Conservation (phyloP, 1,284 basidiomycete genomes). For the Fomitopsis pinicola region DNA sequence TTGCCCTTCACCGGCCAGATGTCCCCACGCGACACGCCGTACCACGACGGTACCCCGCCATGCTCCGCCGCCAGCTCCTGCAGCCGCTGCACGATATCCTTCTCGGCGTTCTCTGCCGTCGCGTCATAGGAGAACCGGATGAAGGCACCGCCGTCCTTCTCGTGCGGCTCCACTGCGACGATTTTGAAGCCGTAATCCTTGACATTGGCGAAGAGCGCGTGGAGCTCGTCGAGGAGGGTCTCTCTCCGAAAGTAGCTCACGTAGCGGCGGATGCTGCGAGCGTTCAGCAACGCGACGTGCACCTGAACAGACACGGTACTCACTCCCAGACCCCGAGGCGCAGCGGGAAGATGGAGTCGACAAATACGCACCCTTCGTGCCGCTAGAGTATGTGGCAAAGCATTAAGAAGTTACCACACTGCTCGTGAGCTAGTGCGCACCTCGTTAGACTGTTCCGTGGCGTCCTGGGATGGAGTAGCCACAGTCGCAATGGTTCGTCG, state of each 20-base stretch:
- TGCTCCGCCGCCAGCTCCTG: constrained; percentile 37
- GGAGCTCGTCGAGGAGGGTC: constrained; percentile 42
- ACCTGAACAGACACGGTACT: not conserved
- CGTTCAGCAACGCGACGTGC: not conserved
- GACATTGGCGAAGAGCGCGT: constrained; percentile 45
- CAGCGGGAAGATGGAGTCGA: not conserved
- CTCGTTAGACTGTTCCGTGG: not conserved
- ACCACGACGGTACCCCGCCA: constrained; percentile 65
- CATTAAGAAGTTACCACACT: not conserved
- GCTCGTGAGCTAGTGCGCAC: not conserved
- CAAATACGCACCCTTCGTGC: not conserved
- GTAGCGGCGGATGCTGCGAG: constrained; percentile 55
- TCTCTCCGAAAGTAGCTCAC: constrained; percentile 56
- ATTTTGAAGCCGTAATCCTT: constrained; percentile 53
- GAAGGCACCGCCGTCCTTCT: constrained; percentile 86
- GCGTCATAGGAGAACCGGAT: constrained; percentile 69
- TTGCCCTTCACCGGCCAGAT: constrained; percentile 80
- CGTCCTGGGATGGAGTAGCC: not conserved
- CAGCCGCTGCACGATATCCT: constrained; percentile 45
- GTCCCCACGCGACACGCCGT: constrained; percentile 47
- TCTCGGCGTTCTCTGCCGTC: constrained; percentile 38
- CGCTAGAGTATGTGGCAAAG: constrained; percentile 4
- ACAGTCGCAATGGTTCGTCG: not conserved
- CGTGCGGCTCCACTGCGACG: constrained; percentile 53
- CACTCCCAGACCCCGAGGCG: not conserved